These are phyloP conservation scores for Afroboletus lepidellus DNA, from an alignment of 1,284 basidiomycete species.

Conservation along the genomic window DNA sequence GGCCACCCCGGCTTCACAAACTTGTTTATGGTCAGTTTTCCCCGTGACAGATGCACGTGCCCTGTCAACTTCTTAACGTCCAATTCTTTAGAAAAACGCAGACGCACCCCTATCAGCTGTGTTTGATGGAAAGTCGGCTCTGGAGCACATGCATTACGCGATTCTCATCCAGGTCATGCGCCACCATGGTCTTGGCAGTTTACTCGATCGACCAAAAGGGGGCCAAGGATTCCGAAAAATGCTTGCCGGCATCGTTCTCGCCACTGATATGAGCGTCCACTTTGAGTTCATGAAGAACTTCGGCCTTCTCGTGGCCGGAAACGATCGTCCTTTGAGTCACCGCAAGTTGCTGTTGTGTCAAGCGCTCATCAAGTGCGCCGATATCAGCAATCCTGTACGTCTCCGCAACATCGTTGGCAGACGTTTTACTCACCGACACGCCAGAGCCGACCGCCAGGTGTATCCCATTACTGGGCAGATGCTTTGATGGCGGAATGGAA, in stretches of 20 bases:
- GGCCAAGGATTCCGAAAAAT: conserved; percentile 67
- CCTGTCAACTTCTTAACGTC: conserved; percentile 12
- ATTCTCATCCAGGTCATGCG: conserved; percentile 82
- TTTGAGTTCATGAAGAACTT: conserved; percentile 79
- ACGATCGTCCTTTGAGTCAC: conserved; percentile 40
- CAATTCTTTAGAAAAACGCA: conserved; percentile 78
- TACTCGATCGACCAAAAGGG: conserved; percentile 54
- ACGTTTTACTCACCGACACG: conserved; percentile 14
- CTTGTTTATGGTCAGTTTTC: conserved; percentile 77
- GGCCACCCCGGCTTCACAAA: conserved; percentile 93
- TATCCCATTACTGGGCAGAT: conserved; percentile 88
- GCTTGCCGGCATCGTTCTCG: conserved; percentile 77
- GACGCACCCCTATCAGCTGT: conserved; percentile 83
- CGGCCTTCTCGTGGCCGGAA: conserved; percentile 42
- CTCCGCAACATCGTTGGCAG: conserved; percentile 5
- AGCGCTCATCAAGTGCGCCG: conserved; percentile 91
- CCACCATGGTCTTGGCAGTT: conserved; percentile 69
- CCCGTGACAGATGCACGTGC: background rate
- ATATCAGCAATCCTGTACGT: conserved; percentile 94
- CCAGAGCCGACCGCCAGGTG: conserved; percentile 86
- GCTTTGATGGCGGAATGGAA: conserved; percentile 89
- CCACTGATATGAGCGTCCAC: conserved; percentile 93
- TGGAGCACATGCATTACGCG: conserved; percentile 92
- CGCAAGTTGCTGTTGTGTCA: conserved; percentile 81
- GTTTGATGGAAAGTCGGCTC: conserved; percentile 84